Evolutionary conservation across 1,284 basidiomycete species (phyloP), one percentile per base, ranked within the genome.

Genomic region (Ceratobasidium theobromae): DNA sequence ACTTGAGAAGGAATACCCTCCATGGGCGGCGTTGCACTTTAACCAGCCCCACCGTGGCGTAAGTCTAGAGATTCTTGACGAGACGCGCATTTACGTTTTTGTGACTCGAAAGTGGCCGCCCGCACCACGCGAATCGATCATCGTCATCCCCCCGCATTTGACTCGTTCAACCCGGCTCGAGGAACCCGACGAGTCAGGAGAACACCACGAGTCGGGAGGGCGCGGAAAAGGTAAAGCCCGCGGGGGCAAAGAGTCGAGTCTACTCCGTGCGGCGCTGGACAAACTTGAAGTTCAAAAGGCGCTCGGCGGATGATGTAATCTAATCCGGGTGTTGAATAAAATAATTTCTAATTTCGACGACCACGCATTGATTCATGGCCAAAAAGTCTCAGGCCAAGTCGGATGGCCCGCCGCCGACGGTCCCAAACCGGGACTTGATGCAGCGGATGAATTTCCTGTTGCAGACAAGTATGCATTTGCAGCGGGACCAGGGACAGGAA

Each of bases 381-480:
- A 60, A 67, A 51, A 66, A 55, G 55, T 32, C 35, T 54, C 55
- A 54, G 43, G 33, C n/a, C 65, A 51, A 65, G 40, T 25, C 28
- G 6, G 55, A 48, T 21, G 33, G 43, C n/a, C 58, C 58, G n/a
- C 48, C 58, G 16, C 23, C 25, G 16, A 40, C 23, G 11, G 30
- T 88, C 38, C 72, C 80, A 3, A 89, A 89, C 73, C 79, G 84
- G 38, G 91, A 93, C 72, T 83, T 88, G 40, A 81, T 91, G 32
- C 91, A 93, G 73, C 82, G 91, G 27, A 80, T 93, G 69, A 92
- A 88, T 76, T 93, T 90, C 74, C 81, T 93, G 30, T 91, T 90
- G 72, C 91, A 93, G 76, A 89, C 90, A 30, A 86, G 88, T 71
- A 78, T 83, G 3, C 85, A 88, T 70, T 76, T 93, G 30, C 52